Evolutionary conservation across 2,329 filamentous ascomycete species (phyloP).

Genomic region (Ploettnerulaceae sp.): DNA sequence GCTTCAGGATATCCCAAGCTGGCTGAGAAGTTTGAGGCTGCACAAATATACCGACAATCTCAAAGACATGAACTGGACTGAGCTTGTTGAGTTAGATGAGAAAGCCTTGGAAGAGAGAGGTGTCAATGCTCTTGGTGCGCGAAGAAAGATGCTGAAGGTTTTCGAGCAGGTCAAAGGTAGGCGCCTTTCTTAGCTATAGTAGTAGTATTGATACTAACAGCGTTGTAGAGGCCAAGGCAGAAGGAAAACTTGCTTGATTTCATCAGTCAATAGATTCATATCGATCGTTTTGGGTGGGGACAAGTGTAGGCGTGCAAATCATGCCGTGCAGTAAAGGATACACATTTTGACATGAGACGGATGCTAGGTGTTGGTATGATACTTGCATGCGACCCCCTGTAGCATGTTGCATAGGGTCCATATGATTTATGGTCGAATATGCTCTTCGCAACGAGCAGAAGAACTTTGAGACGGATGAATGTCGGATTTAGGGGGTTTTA

Average conservation of each 20-base stretch:
- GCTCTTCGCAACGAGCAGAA: background rate
- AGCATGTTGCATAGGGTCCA: constrained; percentile 12
- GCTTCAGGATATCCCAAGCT: constrained; percentile 90
- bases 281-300: background rate
- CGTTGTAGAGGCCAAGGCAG: constrained; percentile 60
- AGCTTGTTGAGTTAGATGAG: constrained; percentile 86
- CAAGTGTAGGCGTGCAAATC: background rate
- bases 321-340: background rate
- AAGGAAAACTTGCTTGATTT: constrained; percentile 55
- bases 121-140: constrained; percentile 88
- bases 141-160: constrained; percentile 98
- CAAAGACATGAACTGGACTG: constrained; percentile 95
- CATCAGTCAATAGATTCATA: background rate
- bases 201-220: constrained; percentile 29
- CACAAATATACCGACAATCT: constrained; percentile 99
- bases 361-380: constrained; percentile 3
- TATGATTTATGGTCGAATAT: constrained; percentile 14
- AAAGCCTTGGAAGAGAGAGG: constrained; percentile 88
- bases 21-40: constrained; percentile 87
- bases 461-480: constrained; percentile 6
- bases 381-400: constrained; percentile 6
- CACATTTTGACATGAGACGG: constrained; percentile 5
- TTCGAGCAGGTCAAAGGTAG: constrained; percentile 89
- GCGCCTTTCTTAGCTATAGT: constrained; percentile 15
- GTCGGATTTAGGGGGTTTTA: constrained; percentile 6